These are phyloP conservation scores for Kalanchoe fedtschenkoi DNA, from an alignment of 164 flowering plant genomes.

Conservation along the genomic window DNA sequence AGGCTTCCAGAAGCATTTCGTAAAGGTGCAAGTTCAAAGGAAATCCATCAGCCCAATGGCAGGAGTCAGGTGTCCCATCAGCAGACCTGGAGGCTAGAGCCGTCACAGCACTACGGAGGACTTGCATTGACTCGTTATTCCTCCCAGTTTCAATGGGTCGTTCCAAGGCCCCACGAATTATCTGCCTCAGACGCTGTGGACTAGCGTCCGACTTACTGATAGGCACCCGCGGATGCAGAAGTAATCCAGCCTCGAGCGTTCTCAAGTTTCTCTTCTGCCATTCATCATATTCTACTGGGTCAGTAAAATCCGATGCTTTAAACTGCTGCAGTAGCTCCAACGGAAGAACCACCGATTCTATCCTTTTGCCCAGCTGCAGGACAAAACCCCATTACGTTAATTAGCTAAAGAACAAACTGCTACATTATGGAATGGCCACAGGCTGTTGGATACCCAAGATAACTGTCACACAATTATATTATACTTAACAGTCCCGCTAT, in stretches of 20 bases:
- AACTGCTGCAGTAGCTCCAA: constrained; percentile 83
- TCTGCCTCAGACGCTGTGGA: constrained; percentile 48
- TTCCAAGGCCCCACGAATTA: constrained; percentile 47
- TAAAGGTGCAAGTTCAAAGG: constrained; percentile 74
- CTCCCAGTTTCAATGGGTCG: constrained; percentile 73
- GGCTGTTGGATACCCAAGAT: not conserved
- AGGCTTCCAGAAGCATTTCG: constrained; percentile 62
- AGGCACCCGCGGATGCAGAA: constrained; percentile 61
- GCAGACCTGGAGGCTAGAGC: constrained; percentile 64
- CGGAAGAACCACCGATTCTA: constrained; percentile 77
- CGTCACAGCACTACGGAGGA: constrained; percentile 43
- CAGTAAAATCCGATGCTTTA: constrained; percentile 65
- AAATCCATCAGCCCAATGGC: constrained; percentile 93
- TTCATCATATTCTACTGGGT: constrained; percentile 57
- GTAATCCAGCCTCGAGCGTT: constrained; percentile 80
- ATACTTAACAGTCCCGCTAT: not conserved
- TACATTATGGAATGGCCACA: not conserved
- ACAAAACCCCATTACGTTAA: constrained; percentile 2
- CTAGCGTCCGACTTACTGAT: constrained; percentile 37
- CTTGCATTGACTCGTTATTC: constrained; percentile 60
- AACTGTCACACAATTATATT: not conserved
- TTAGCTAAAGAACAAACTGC: not conserved
- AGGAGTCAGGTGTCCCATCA: constrained; percentile 49
- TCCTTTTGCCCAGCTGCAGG: constrained; percentile 63
- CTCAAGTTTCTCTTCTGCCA: constrained; percentile 73